Evolutionary conservation across 306 rosid genomes (phyloP), one percentile per base, ranked within the genome.

Genomic region (Cicer judaicum): DNA sequence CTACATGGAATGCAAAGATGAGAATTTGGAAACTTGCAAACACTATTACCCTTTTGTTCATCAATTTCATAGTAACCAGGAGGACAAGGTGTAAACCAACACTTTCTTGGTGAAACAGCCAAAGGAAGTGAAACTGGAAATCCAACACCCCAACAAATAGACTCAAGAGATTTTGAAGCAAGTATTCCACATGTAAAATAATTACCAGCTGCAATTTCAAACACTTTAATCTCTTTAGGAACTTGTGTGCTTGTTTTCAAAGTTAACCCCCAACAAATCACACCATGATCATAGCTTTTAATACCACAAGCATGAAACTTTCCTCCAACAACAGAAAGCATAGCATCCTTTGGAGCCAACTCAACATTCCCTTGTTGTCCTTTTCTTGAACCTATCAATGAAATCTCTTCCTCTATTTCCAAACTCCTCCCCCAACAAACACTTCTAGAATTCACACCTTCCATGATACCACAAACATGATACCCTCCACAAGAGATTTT

Each of bases 261-360:
- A 36, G 74, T 59, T 70, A 75, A 88, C 4, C 98, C 98, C 98
- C 98, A 94, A 62, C 98, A 94, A 79, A 88, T 83, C 43, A 94
- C 93, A 21, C 85, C 89, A 8, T 72, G 94, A 64, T 88, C 97
- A 56, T 68, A 64, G 79, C 87, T 94, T 81, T 88, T 89, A 68
- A 94, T 87, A 29, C 98, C 98, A 74, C 97, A 94, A 34, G 98
- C 96, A 74, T 94, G 98, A 29, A 94, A 91, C 74, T 84, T 91
- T 48, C 97, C 98, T 67, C 98, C 98, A 7, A 88, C 96, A 3
- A 94, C 90, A 48, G 91, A 87, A 8, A 88, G 83, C 89, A 94
- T 77, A 0, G 96, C 85, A 21, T 87, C 95, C 65, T 59, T 81
- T 61, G 98, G 98, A 13, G 92, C 89, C 76, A 87, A 76, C 74